These are phyloP conservation scores for Penicillium sp. DNA, from an alignment of 2,329 filamentous ascomycete species.

Conservation along the genomic window DNA sequence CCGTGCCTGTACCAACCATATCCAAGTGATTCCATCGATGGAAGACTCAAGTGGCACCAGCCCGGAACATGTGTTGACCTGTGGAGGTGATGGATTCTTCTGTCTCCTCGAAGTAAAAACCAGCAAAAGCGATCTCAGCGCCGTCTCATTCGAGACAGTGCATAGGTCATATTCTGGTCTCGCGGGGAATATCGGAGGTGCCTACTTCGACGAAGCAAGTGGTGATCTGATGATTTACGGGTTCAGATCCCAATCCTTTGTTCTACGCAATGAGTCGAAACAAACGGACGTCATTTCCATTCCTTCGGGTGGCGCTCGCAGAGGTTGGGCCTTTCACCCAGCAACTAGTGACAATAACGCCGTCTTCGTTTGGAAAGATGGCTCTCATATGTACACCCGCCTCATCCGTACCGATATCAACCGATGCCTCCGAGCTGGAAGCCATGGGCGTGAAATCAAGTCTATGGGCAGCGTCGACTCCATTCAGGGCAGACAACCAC, in stretches of 20 bases:
- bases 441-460: slow-evolving; percentile 86
- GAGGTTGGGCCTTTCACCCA: slow-evolving; percentile 64
- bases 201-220: slow-evolving; percentile 54
- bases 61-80: slow-evolving; percentile 58
- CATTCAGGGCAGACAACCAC: slow-evolving; percentile 12
- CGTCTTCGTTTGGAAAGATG: slow-evolving; percentile 73
- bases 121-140: slow-evolving; percentile 25
- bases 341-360: slow-evolving; percentile 36
- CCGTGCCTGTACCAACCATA: slow-evolving; percentile 66
- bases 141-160: slow-evolving; percentile 48
- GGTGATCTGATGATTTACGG: slow-evolving; percentile 24
- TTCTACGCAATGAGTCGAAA: slow-evolving; percentile 74
- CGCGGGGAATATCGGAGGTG: slow-evolving; percentile 72
- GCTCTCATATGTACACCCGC: slow-evolving; percentile 53
- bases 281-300: slow-evolving; percentile 69
- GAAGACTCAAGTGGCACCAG: slow-evolving; percentile 13
- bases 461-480: slow-evolving; percentile 50
- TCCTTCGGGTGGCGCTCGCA: slow-evolving; percentile 81
- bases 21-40: slow-evolving; percentile 39
- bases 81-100: slow-evolving; percentile 73
- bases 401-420: slow-evolving; percentile 43
- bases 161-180: slow-evolving; percentile 70
- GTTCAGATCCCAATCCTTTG: slow-evolving; percentile 56
- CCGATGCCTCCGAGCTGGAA: slow-evolving; percentile 61
- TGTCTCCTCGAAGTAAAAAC: slow-evolving; percentile 56